Base-by-base conservation (phyloP, 441 rosid genomes). In the Populus hybrid region DNA sequence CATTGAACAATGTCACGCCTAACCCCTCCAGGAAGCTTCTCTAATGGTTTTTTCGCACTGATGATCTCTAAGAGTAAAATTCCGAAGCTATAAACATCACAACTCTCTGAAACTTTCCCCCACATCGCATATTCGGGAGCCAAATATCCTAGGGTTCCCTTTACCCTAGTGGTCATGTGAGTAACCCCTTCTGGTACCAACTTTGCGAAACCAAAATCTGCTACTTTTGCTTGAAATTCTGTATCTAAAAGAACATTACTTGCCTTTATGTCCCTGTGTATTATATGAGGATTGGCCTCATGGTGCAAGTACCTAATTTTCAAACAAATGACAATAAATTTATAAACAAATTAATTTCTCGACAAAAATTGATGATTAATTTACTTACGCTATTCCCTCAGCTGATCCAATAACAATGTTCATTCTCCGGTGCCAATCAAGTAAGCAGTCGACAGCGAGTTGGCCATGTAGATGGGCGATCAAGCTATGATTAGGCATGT, bases 401-500 rank as follows among this genome's bases (percentile, higher is more conserved):
- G 98, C 97, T 9, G 98, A 92, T 71, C 94, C 93, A 71, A 93
- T 84, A 2, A 92, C 93, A 20, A 96, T 90, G 71, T 84, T 86
- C 87, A 90, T 88, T 74, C 99, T 72, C 59, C 88, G 83, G 9
- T 78, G 85, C 94, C 92, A 94, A 76, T 94, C 94, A 16, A 96
- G 90, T 73, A 87, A 90, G 74, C 93, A 90, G 45, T 96, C 98
- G 6, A 94, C 79, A 16, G 98, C 90, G 70, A 90, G 92, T 67
- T 88, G 94, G 28, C 96, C 99, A 66, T 95, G 97, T 66, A 96
- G 93, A 85, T 96, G 98, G 16, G 97, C 89, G 70, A 87, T 85
- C 81, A 95, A 85, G 86, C 98, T 94, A 78, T 88, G 84, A 87
- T 95, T 94, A 45, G 95, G 91, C 97, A 95, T 91, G 82, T 90